These are phyloP conservation scores for Eucalyptus urophylla DNA, from an alignment of 345 rosid species.

Conservation along the genomic window DNA sequence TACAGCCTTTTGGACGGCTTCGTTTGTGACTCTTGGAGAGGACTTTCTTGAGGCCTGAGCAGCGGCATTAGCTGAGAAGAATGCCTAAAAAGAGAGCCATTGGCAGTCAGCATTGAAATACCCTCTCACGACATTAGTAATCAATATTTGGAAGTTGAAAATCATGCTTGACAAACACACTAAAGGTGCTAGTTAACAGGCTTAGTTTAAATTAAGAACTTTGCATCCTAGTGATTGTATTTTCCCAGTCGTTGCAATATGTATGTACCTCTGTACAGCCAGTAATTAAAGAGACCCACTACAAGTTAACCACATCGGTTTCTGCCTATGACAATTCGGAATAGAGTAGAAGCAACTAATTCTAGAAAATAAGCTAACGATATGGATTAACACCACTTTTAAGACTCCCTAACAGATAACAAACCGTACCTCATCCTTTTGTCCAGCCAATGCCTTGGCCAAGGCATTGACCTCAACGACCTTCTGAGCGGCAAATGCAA, in stretches of 20 bases:
- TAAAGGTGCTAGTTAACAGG: no score
- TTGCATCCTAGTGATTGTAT: no score
- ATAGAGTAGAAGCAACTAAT: not conserved
- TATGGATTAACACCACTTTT: not conserved
- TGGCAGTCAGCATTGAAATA: not conserved
- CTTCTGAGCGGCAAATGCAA: slow-evolving; percentile 95
- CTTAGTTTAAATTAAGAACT: no score
- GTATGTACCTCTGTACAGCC: not conserved
- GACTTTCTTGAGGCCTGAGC: slow-evolving; percentile 75
- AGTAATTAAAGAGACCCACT: not conserved
- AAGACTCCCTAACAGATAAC: not conserved
- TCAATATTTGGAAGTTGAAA: not conserved
- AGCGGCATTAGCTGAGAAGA: slow-evolving; percentile 63
- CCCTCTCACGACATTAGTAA: not conserved
- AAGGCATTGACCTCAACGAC: slow-evolving; percentile 78
- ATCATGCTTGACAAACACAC: not conserved
- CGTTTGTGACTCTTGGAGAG: slow-evolving; percentile 81
- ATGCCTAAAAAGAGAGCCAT: slow-evolving; percentile 15
- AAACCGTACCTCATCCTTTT: slow-evolving; percentile 60
- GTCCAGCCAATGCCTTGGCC: slow-evolving; percentile 68
- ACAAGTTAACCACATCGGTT: not conserved
- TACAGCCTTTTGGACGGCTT: slow-evolving; percentile 69
- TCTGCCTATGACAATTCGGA: not conserved
- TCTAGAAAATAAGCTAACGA: not conserved
- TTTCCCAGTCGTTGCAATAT: no score